Percentiles rank a stretch among this genome's conserved stretches.
Evolutionary conservation across 129 eudicot species (phyloP).

Genomic region (Glebionis coronaria): DNA sequence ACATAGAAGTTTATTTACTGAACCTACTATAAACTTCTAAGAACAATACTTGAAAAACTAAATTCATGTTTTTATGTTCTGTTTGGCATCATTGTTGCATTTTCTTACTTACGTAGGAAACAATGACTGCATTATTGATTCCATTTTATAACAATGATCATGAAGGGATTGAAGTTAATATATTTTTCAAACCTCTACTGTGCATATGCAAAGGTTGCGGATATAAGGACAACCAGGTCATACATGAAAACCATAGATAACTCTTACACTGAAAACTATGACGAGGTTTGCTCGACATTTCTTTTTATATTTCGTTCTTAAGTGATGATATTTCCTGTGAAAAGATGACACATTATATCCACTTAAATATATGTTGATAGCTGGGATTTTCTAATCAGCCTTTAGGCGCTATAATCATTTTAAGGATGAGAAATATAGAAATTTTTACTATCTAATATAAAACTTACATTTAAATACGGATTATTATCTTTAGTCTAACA

Average conservation of each 20-base stretch:
- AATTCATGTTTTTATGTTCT: no score
- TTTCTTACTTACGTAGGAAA: neutral
- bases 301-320: neutral
- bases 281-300: slow-evolving; percentile 51
- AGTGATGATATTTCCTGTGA: neutral
- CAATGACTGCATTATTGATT: slow-evolving; percentile 5
- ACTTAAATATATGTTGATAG: no score
- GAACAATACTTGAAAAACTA: no score
- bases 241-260: slow-evolving; percentile 79
- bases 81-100: no score
- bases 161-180: slow-evolving; percentile 5
- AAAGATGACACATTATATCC: neutral
- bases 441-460: neutral
- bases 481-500: no score
- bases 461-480: neutral
- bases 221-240: slow-evolving; percentile 60
- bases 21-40: no score
- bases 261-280: slow-evolving; percentile 74
- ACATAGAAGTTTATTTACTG: no score
- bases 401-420: slow-evolving; percentile 7
- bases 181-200: slow-evolving; percentile 13
- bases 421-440: neutral
- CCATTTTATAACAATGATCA: slow-evolving; percentile 18
- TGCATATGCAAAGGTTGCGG: slow-evolving; percentile 45
- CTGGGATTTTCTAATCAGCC: neutral